Evolutionary conservation across 805 yeast genomes (phyloP), one percentile per base, ranked within the genome.

Genomic region (Kodamaea sagamina): DNA sequence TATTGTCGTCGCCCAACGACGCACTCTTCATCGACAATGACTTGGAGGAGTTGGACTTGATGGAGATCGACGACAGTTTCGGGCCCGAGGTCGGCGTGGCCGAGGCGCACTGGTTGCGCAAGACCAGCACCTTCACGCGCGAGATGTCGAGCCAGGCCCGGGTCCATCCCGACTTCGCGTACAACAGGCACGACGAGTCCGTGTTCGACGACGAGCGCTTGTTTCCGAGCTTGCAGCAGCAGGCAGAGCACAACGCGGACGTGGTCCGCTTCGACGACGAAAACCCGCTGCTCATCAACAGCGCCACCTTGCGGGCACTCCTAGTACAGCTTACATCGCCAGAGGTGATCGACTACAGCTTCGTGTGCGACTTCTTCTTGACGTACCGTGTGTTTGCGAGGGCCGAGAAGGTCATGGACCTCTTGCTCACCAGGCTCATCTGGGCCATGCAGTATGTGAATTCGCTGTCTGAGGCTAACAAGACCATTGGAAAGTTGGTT

Each of bases 311-410:
- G n/a, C 59, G 55, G 44, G 75, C 82, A 3, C 61, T 83, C 13
- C 62, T 83, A 7, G 79, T 78, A 6, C 81, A 81, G 52, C 59
- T 84, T 22, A 84, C 96, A 1, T 79, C 87, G 8, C 90, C 93
- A 4, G 78, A 80, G 44, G 65, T 79, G 4, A 76, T 92, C 12
- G 90, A 89, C 61, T 92, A 92, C 61, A 78, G 81, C 48, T 73
- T 85, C 29, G 67, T 90, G 43, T 78, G 90, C 37, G 97, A 93
- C 65, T 89, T 93, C 61, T 87, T 92, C 60, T 73, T 92, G 39
- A 82, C 96, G 1, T 90, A 79, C 63, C 72, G 98, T 39, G 74
- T 81, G 42, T 89, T 86, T 58, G 67, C 84, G 28, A 67, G 79
- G 12, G 62, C 84, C n/a, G 58, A 67, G 12, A 75, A 78, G 9